phyloP scores from a whole-genome alignment of 495 filamentous ascomycete genomes.

The Apodospora peruviana region DNA sequence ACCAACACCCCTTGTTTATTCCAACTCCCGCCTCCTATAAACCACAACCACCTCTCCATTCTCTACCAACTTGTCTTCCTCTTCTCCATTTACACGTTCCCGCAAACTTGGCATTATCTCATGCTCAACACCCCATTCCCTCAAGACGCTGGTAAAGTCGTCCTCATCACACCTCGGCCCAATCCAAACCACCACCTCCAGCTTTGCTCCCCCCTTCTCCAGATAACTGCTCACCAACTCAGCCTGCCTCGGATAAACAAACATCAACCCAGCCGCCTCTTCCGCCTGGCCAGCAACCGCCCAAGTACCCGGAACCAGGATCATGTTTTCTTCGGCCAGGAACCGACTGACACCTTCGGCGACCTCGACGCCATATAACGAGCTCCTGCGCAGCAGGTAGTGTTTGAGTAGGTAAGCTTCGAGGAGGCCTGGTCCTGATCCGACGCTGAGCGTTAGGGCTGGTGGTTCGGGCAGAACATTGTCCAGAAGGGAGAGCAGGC shows the following conservation, averaged over 20 bases:
- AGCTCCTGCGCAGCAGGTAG: slow-evolving; percentile 4
- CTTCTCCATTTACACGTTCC: background rate
- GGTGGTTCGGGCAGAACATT: slow-evolving; percentile 13
- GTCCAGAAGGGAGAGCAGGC: slow-evolving; percentile 17
- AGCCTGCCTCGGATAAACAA: slow-evolving; percentile 18
- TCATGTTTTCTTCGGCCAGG: slow-evolving; percentile 8
- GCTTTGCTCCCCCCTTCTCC: background rate
- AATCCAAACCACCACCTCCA: slow-evolving; percentile 20
- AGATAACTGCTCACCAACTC: slow-evolving; percentile 15
- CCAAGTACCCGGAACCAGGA: slow-evolving; percentile 14
- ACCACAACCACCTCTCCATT: slow-evolving; percentile 16
- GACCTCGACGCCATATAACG: slow-evolving; percentile 19
- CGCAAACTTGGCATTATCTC: background rate
- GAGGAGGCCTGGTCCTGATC: slow-evolving; percentile 21
- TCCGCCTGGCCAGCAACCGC: slow-evolving; percentile 6
- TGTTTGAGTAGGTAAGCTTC: slow-evolving; percentile 17
- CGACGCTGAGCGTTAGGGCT: slow-evolving; percentile 11
- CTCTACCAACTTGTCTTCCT: slow-evolving; percentile 8
- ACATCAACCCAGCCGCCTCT: slow-evolving; percentile 11
- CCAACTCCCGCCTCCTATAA: slow-evolving; percentile 7
- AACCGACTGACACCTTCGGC: slow-evolving; percentile 13
- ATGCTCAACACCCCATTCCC: slow-evolving; percentile 9
- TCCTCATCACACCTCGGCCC: slow-evolving; percentile 18
- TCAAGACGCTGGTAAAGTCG: slow-evolving; percentile 7
- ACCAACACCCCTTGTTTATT: too few species aligned